Conservation (phyloP, 2,329 filamentous ascomycete species). For the Pyrenochaeta sp. region DNA sequence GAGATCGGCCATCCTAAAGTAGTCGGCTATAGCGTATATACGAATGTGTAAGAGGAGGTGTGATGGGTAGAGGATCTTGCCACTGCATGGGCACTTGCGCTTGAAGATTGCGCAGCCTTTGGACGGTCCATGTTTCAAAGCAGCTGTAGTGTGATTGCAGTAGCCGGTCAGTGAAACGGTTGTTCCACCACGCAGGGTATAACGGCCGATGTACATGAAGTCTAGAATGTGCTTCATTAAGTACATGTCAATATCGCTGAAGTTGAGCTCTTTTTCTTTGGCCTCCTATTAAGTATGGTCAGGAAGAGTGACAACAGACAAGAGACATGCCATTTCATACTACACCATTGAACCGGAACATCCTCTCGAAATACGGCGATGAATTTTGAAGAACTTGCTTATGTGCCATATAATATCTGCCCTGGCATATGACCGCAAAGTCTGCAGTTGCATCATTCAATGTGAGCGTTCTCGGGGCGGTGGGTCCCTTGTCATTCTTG, state of each 20-base stretch:
- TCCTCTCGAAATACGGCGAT: slow-evolving; percentile 13
- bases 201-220: slow-evolving; percentile 13
- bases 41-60: slow-evolving; percentile 13
- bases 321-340: not conserved
- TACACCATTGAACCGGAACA: slow-evolving; percentile 11
- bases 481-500: not conserved
- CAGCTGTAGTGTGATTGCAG: slow-evolving; percentile 10
- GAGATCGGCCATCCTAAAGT: slow-evolving; percentile 7
- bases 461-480: not conserved
- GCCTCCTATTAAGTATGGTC: not conserved
- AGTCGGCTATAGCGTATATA: slow-evolving; percentile 15
- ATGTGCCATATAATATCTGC: slow-evolving; percentile 3
- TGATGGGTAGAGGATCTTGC: slow-evolving; percentile 1
- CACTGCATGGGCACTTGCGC: slow-evolving; percentile 9
- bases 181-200: slow-evolving; percentile 9
- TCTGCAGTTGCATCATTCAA: slow-evolving; percentile 10
- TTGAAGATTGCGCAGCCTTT: slow-evolving; percentile 2
- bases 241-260: not conserved
- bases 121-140: not conserved
- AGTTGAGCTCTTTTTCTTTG: not conserved
- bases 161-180: not conserved
- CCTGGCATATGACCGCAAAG: slow-evolving; percentile 12
- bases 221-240: slow-evolving; percentile 13
- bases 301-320: not conserved
- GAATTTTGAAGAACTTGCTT: slow-evolving; percentile 2